A percentile compares a stretch with the other conserved stretches of the same genome.
Evolutionary conservation across 2,329 filamentous ascomycete genomes (phyloP).

Genomic region (Colletotrichum agaves): DNA sequence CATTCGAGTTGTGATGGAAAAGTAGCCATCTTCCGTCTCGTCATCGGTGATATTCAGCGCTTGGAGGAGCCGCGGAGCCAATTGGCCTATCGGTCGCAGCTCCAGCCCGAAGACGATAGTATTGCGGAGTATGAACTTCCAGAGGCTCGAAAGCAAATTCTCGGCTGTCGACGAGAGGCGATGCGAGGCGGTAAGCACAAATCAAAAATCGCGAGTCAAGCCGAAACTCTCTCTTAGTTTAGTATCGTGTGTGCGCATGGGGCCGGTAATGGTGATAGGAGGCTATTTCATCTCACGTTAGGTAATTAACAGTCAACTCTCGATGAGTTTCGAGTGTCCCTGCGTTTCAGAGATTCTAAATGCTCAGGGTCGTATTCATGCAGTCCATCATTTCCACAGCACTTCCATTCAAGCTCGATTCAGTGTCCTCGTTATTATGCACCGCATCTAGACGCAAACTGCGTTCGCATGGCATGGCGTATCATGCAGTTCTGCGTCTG

Average conservation of each 20-base stretch:
- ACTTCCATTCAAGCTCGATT: constrained; percentile 16
- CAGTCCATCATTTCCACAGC: constrained; percentile 12
- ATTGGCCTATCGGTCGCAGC: background rate
- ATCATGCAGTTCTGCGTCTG: constrained; percentile 1
- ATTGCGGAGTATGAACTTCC: background rate
- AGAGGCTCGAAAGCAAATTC: background rate
- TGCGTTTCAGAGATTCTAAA: constrained; percentile 32
- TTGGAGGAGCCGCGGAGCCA: background rate
- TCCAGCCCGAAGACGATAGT: background rate
- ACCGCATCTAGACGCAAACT: background rate
- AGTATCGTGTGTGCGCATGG: background rate
- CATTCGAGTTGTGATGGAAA: background rate
- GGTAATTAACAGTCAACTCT: background rate
- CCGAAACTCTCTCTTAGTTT: background rate
- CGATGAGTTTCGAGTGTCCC: constrained; percentile 24
- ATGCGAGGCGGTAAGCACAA: constrained; percentile 20
- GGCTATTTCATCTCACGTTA: background rate
- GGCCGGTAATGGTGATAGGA: constrained; percentile 2
- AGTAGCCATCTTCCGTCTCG: background rate
- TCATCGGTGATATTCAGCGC: background rate
- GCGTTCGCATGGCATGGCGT: constrained; percentile 16
- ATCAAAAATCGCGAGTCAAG: constrained; percentile 1
- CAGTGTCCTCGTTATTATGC: constrained; percentile 32
- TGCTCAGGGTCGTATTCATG: constrained; percentile 36
- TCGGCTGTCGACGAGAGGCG: background rate